These are phyloP conservation scores for Cytospora piceicola DNA, from an alignment of 2,329 filamentous ascomycete species.

Conservation along the genomic window DNA sequence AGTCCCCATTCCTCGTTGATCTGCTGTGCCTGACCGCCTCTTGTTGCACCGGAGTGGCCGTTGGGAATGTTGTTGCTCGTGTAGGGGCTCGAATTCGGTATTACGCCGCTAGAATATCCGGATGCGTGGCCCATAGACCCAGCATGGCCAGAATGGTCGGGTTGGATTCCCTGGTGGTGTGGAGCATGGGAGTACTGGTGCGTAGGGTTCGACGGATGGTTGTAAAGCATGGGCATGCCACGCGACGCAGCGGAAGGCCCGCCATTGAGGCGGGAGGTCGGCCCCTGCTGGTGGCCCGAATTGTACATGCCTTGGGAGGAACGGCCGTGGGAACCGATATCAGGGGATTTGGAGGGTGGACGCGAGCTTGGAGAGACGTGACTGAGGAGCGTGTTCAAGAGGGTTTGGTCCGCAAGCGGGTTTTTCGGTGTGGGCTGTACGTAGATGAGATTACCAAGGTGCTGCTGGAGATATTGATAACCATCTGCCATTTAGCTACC, in stretches of 20 bases:
- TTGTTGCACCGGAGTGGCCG: constrained; percentile 54
- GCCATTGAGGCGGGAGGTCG: constrained; percentile 77
- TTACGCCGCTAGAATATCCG: constrained; percentile 63
- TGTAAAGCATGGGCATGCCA: constrained; percentile 66
- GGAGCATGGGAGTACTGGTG: constrained; percentile 67
- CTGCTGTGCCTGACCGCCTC: constrained; percentile 56
- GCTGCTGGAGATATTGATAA: constrained; percentile 65
- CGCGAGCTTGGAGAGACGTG: constrained; percentile 40
- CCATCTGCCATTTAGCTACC: constrained; percentile 69
- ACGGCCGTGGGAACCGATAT: constrained; percentile 39
- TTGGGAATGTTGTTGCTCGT: constrained; percentile 59
- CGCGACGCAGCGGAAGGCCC: constrained; percentile 58
- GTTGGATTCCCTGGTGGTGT: constrained; percentile 63
- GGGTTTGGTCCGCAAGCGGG: constrained; percentile 42
- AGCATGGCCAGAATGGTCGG: constrained; percentile 59
- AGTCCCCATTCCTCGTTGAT: constrained; percentile 80
- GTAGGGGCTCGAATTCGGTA: constrained; percentile 68
- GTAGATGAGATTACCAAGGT: constrained; percentile 62
- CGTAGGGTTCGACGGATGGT: constrained; percentile 65
- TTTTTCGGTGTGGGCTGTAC: constrained; percentile 55
- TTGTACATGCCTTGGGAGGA: constrained; percentile 68
- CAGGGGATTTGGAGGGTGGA: constrained; percentile 37
- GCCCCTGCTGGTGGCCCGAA: constrained; percentile 72
- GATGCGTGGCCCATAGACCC: constrained; percentile 64
- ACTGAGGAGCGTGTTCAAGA: constrained; percentile 41